Evolutionary conservation across 306 rosid species (phyloP), one percentile per base, ranked within the genome.

Genomic region (Parietaria judaica): DNA sequence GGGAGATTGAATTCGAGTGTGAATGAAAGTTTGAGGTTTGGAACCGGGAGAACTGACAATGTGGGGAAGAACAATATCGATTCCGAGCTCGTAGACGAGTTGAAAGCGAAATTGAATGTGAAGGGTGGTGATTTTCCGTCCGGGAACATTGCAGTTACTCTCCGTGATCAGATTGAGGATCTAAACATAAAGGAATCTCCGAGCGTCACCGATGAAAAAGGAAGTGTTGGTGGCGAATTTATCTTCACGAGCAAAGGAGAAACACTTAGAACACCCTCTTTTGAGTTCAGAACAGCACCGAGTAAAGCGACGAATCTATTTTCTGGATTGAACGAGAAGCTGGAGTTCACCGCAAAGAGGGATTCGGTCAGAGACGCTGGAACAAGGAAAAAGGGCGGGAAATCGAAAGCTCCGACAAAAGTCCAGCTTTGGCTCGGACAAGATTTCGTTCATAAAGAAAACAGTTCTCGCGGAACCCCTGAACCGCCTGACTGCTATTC

Each of bases 401-500:
- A 83, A 64, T 15, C 38, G 61, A 82, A 76, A 74, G 74, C 31
- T 50, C 55, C 80, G 51, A 63, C 79, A 48, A 50, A 72, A 31
- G 76, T 72, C 38, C 85, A 78, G 66, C 68, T 64, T 56, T 71
- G 76, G 68, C 69, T 44, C 23, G 81, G 72, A 34, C 94, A 76
- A 35, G 79, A 80, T 74, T 72, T 72, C 72, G 65, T 67, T 67
- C 64, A 72, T n/a, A 73, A 67, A 70, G 86, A 70, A 68, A 73
- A 64, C 68, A 68, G 61, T 70, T 56, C 74, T 52, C 84, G 74
- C 54, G 84, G 74, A 61, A 74, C 64, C 23, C 14, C 46, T 13
- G 86, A 70, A 70, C 78, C 70, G 52, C 83, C 65, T 12, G 91
- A 83, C 57, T 43, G 73, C 44, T 90, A 63, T 78, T 92, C 96